Conservation (phyloP, 257 asterid genomes). For the Capsicum baccatum region DNA sequence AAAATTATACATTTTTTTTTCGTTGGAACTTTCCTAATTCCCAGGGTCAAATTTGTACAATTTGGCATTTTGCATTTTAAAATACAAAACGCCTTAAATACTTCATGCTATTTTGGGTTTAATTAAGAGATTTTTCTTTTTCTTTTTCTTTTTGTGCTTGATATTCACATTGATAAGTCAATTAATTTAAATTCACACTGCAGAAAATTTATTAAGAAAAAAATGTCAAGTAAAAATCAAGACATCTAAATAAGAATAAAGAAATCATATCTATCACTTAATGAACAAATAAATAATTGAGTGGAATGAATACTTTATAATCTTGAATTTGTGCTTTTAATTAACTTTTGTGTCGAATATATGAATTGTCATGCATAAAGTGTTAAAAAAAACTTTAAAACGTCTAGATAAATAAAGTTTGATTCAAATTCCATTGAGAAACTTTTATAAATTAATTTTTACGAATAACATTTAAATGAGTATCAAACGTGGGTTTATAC, state of each 20-base stretch:
- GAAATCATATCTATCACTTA: fast-evolving
- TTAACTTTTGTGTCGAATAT: not conserved
- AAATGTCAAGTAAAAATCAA: no score
- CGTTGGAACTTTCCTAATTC: not conserved
- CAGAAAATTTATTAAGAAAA: no score
- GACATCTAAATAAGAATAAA: not conserved
- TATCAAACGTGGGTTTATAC: not conserved
- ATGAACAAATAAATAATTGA: not conserved
- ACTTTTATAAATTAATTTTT: not conserved
- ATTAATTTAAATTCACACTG: not conserved
- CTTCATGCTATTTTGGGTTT: not conserved
- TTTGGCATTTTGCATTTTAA: not conserved
- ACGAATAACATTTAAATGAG: not conserved
- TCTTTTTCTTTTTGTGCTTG: no score
- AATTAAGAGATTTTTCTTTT: no score
- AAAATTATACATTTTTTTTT: not conserved
- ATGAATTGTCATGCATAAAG: not conserved
- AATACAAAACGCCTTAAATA: constrained; percentile 5
- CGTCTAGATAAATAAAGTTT: not conserved
- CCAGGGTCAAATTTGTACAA: not conserved
- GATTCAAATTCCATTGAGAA: not conserved
- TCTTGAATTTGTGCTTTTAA: not conserved
- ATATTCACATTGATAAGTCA: not conserved
- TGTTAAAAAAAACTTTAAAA: not conserved
- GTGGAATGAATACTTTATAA: not conserved